Conservation (phyloP, 768 basidiomycete genomes). For the Asterophora parasitica region DNA sequence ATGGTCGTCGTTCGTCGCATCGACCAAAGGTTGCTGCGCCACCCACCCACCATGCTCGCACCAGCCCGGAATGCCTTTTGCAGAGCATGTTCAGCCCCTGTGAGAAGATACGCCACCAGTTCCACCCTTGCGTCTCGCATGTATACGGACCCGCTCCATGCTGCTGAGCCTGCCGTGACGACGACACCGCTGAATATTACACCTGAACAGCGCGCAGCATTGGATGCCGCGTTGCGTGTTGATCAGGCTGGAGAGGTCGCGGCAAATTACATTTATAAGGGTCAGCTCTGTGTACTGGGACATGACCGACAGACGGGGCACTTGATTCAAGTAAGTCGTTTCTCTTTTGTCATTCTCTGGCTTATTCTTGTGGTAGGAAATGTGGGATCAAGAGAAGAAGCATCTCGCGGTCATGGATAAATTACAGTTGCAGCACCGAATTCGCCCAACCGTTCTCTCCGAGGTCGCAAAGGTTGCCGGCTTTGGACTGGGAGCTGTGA, state of each 20-base stretch:
- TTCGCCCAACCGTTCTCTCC: slow-evolving; percentile 79
- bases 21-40: no score
- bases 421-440: slow-evolving; percentile 74
- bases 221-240: slow-evolving; percentile 76
- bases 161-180: slow-evolving; percentile 35
- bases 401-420: slow-evolving; percentile 85
- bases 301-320: slow-evolving; percentile 49
- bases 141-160: slow-evolving; percentile 39
- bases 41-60: slow-evolving; percentile 8
- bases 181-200: slow-evolving; percentile 56
- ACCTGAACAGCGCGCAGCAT: slow-evolving; percentile 37
- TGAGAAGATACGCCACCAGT: slow-evolving; percentile 1
- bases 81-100: not conserved
- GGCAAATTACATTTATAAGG: slow-evolving; percentile 93
- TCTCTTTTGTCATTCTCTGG: not conserved
- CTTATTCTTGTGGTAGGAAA: slow-evolving; percentile 53
- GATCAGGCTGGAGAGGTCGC: slow-evolving; percentile 96
- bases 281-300: slow-evolving; percentile 75
- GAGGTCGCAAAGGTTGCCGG: slow-evolving; percentile 86
- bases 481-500: slow-evolving; percentile 79
- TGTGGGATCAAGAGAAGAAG: slow-evolving; percentile 97
- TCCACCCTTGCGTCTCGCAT: slow-evolving; percentile 34
- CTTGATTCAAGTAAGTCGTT: slow-evolving; percentile 65
- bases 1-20: no score
- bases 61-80: slow-evolving; percentile 3